phyloP scores from a whole-genome alignment of 768 basidiomycete species.

The Rhizopogon vulgaris region DNA sequence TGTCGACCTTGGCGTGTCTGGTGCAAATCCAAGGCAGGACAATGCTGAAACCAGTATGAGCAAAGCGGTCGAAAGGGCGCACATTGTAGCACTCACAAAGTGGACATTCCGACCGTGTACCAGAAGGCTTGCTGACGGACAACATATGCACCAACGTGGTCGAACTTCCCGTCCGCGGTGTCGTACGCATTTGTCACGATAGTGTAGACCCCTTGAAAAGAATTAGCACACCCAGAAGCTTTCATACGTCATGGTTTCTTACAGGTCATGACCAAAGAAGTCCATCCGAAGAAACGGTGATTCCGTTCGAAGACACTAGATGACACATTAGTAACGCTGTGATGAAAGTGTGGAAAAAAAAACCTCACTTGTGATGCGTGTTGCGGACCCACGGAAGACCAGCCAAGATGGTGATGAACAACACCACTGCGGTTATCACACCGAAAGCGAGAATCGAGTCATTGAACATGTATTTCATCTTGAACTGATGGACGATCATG shows the following conservation, averaged over 20 bases:
- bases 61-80: not conserved
- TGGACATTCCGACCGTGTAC: constrained; percentile 68
- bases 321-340: not conserved
- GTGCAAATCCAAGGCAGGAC: constrained; percentile 73
- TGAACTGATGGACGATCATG: constrained; percentile 54
- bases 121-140: constrained; percentile 72
- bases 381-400: constrained; percentile 80
- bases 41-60: constrained; percentile 37
- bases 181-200: constrained; percentile 63
- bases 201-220: constrained; percentile 54
- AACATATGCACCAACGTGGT: constrained; percentile 46
- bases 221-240: not conserved
- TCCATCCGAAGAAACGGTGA: constrained; percentile 77
- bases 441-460: constrained; percentile 57
- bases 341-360: not conserved
- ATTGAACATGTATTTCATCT: constrained; percentile 40
- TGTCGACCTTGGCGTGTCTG: constrained; percentile 64
- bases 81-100: constrained; percentile 45
- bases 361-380: constrained; percentile 68
- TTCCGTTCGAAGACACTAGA: constrained; percentile 71
- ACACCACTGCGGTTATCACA: constrained; percentile 47
- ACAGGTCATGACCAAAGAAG: constrained; percentile 47
- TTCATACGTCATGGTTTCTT: constrained; percentile 4
- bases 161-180: constrained; percentile 48
- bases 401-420: constrained; percentile 54